A percentile compares a stretch with the other conserved stretches of the same genome.
These are phyloP conservation scores for Epichloe bromicola DNA, from an alignment of 2,329 filamentous ascomycete species.

Conservation along the genomic window DNA sequence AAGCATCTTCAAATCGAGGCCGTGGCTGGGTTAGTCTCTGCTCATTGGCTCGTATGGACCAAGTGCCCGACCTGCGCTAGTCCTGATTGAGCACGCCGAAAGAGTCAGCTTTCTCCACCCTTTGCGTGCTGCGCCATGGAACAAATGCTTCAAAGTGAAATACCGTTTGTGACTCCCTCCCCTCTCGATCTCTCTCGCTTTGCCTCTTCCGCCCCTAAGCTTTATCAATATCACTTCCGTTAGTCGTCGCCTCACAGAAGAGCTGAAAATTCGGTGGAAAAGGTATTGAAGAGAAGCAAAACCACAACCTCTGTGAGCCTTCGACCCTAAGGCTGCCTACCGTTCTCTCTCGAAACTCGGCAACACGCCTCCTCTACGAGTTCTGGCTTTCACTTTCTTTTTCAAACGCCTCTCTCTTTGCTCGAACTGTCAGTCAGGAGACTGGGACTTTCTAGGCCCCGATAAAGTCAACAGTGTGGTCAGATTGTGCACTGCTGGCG, in stretches of 20 bases:
- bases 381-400: not conserved
- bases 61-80: slow-evolving; percentile 15
- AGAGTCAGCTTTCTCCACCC: slow-evolving; percentile 22
- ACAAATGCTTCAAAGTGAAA: slow-evolving; percentile 17
- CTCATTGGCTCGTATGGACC: slow-evolving; percentile 17
- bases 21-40: not conserved
- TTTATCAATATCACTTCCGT: slow-evolving; percentile 1
- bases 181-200: slow-evolving; percentile 11
- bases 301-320: not conserved
- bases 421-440: not conserved
- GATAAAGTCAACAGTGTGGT: too few relatives aligned
- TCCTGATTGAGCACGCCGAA: slow-evolving; percentile 31
- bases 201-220: slow-evolving; percentile 4
- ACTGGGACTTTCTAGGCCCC: not conserved
- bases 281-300: not conserved
- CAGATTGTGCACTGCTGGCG: too few relatives aligned
- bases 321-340: not conserved
- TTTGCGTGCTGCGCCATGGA: slow-evolving; percentile 19
- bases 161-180: slow-evolving; percentile 21
- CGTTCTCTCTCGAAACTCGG: not conserved
- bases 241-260: not conserved
- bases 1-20: not conserved
- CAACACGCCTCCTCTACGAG: not conserved
- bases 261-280: not conserved
- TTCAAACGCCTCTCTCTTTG: not conserved